Percentiles rank a stretch among this genome's conserved stretches.
Conservation (phyloP, 352 stramenopile genomes). For the Phytophthora pluvialis region DNA sequence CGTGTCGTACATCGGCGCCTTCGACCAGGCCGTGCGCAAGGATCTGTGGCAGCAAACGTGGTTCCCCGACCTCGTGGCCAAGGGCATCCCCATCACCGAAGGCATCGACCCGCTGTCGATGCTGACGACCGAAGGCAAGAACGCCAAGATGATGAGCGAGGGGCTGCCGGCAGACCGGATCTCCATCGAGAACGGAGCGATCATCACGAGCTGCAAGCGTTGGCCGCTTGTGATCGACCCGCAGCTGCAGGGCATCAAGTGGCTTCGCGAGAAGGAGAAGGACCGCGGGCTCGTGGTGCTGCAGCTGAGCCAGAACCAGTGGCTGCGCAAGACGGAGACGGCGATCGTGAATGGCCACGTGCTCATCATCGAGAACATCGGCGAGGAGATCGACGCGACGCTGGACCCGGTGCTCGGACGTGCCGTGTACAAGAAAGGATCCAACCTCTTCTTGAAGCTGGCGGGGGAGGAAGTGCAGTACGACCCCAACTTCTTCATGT, state of each 20-base stretch:
- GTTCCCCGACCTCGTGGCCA: constrained; percentile 90
- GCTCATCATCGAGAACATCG: constrained; percentile 98
- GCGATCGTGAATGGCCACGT: constrained; percentile 96
- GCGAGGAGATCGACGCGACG: constrained; percentile 97
- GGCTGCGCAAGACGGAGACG: constrained; percentile 94
- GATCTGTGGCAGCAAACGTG: constrained; percentile 84
- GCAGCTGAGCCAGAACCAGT: constrained; percentile 97
- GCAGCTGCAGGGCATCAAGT: constrained; percentile 98
- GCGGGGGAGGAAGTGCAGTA: constrained; percentile 97
- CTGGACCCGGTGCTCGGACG: constrained; percentile 96
- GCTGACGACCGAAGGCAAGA: constrained; percentile 97
- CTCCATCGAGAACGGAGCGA: constrained; percentile 97
- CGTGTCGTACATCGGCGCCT: constrained; percentile 98
- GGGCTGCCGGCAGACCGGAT: constrained; percentile 97
- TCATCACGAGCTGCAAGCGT: constrained; percentile 97
- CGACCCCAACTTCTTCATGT: constrained; percentile 96
- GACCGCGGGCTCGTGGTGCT: constrained; percentile 92
- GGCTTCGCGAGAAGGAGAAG: constrained; percentile 96
- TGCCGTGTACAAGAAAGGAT: constrained; percentile 96
- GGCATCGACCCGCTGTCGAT: constrained; percentile 95
- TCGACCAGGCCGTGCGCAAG: constrained; percentile 93
- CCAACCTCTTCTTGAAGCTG: constrained; percentile 94
- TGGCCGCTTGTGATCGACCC: constrained; percentile 98
- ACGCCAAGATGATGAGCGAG: constrained; percentile 98
- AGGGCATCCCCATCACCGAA: constrained; percentile 94